Conservation (phyloP, 352 stramenopile species). For the Phytophthora tubulina region DNA sequence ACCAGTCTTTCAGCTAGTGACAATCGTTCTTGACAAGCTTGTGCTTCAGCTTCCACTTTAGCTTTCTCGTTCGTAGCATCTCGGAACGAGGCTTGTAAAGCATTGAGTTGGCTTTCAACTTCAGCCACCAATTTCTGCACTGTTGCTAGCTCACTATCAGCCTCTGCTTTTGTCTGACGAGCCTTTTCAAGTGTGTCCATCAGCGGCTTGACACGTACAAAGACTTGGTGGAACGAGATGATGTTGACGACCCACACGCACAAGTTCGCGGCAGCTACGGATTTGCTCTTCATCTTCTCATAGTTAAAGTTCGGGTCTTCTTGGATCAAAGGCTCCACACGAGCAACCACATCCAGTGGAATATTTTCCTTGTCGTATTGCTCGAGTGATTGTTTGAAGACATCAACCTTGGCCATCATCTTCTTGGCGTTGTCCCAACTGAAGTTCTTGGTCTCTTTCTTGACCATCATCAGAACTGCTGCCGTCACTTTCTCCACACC, state of each 20-base stretch:
- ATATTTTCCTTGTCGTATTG: conserved; percentile 94
- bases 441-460: conserved; percentile 94
- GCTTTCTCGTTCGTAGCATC: conserved; percentile 93
- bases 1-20: conserved; percentile 90
- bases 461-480: conserved; percentile 93
- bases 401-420: conserved; percentile 96
- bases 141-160: conserved; percentile 81
- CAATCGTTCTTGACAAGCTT: conserved; percentile 87
- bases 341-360: conserved; percentile 84
- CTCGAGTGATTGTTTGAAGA: conserved; percentile 92
- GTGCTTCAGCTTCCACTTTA: conserved; percentile 89
- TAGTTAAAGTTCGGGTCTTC: conserved; percentile 94
- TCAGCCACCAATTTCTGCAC: conserved; percentile 87
- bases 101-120: conserved; percentile 82
- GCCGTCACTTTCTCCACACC: conserved; percentile 93
- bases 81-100: conserved; percentile 83
- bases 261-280: conserved; percentile 89
- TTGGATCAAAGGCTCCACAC: conserved; percentile 86
- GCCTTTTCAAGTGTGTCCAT: conserved; percentile 93
- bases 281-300: conserved; percentile 96
- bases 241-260: conserved; percentile 96
- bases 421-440: conserved; percentile 96
- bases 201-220: conserved; percentile 94
- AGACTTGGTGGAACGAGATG: conserved; percentile 93
- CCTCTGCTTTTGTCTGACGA: conserved; percentile 72